Base-by-base conservation (phyloP, 2,329 filamentous ascomycete species). In the Neurospora sp. region DNA sequence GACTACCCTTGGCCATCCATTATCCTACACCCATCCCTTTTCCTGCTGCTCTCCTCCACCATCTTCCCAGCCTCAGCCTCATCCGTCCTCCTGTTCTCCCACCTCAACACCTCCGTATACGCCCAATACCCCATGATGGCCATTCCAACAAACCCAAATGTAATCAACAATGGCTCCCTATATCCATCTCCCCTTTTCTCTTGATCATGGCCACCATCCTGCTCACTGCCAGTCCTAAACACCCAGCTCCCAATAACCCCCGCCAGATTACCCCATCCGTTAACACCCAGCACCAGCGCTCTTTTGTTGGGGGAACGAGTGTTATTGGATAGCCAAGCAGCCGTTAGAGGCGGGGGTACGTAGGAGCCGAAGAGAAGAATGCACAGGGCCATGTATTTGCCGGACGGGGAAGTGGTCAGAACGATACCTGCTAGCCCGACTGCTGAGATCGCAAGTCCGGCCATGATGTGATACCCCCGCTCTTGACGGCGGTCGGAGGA, bases 261-360 rank as follows among this genome's bases (percentile, higher is more conserved):
- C 1, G 78, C 76, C 36, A 79, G 72, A 67, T 79, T 80, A 3
- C 78, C 78, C 76, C 76, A 78, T 9, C 78, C 78, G 69, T 79
- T 80, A 58, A 78, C 75, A 23, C 78, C 78, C 58, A 80, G 73
- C 19, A 78, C 73, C n/a, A 79, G 73, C 2, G 76, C 75, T 8
- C 78, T 73, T 69, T 79, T 80, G 1, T 78, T 77, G 10, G 76
- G 75, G 17, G 75, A 75, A 70, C 73, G 70, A 5, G 76, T 79
- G 70, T 79, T 80, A n/a, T 74, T 75, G 40, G 74, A 75, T 8
- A 80, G 68, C 78, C 78, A 80, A 2, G 78, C 78, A 4, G 77
- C 76, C 1, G 77, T 78, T 23, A 80, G 72, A 10, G 77, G 78
- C 36, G 77, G 74, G 2, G 78, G 74, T 15, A 79, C 74, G 67